phyloP scores from a whole-genome alignment of 2,329 filamentous ascomycete species.

The Akanthomyces uredinophilus region DNA sequence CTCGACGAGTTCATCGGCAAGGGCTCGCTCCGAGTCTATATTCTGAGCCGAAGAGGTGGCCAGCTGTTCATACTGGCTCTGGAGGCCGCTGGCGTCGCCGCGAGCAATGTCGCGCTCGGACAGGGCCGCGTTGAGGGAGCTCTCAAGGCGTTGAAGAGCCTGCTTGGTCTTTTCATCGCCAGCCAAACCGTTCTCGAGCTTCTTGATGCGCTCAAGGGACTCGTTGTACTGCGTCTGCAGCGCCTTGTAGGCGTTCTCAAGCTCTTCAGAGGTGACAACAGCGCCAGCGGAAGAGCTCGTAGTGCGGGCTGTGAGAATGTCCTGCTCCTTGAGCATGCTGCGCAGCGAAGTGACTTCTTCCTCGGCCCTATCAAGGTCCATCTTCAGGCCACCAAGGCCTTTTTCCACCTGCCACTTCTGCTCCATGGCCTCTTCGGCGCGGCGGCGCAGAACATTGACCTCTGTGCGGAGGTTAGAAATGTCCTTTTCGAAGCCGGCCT shows the following conservation, averaged over 20 bases:
- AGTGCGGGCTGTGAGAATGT: conserved; percentile 63
- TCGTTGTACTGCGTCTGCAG: conserved; percentile 67
- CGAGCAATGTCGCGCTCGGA: conserved; percentile 68
- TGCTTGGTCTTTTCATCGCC: conserved; percentile 55
- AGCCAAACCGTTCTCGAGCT: conserved; percentile 49
- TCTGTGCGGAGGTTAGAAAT: conserved; percentile 76
- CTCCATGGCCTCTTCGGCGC: conserved; percentile 89
- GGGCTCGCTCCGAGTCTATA: conserved; percentile 55
- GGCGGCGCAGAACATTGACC: conserved; percentile 74
- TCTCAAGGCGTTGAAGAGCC: conserved; percentile 61
- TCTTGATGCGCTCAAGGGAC: conserved; percentile 61
- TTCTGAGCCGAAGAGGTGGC: conserved; percentile 51
- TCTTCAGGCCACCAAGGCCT: conserved; percentile 80
- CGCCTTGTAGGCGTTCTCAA: conserved; percentile 69
- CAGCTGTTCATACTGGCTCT: conserved; percentile 54
- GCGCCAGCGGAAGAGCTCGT: conserved; percentile 23
- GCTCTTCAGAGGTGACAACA: conserved; percentile 59
- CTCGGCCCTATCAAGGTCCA: conserved; percentile 93
- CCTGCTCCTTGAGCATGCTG: conserved; percentile 72
- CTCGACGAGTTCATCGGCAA: conserved; percentile 65
- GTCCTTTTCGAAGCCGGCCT: conserved; percentile 78
- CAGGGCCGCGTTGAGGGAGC: conserved; percentile 62
- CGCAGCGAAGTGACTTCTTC: conserved; percentile 86
- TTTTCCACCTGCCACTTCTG: conserved; percentile 97
- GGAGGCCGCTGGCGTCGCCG: conserved; percentile 58